phyloP scores from a whole-genome alignment of 768 basidiomycete species.

The Mycena rebaudengoi region DNA sequence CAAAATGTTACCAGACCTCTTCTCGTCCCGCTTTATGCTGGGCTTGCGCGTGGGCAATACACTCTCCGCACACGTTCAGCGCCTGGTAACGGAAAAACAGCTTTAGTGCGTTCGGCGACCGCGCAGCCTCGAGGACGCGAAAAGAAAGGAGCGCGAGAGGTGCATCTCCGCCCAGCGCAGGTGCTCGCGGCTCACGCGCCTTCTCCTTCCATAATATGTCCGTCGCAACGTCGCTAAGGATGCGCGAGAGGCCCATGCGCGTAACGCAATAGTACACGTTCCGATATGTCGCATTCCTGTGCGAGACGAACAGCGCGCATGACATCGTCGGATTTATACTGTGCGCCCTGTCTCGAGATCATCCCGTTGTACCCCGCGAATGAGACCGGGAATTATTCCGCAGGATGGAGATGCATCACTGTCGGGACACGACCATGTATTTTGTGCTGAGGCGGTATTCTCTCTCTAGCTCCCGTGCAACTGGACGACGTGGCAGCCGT shows the following conservation, averaged over 20 bases:
- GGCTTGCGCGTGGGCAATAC: conserved; percentile 26
- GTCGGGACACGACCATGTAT: conserved; percentile 61
- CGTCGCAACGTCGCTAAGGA: conserved; percentile 43
- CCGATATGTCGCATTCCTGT: conserved; percentile 46
- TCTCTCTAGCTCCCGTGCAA: conserved; percentile 56
- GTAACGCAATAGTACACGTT: conserved; percentile 60
- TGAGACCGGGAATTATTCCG: conserved; percentile 47
- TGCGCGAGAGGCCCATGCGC: conserved; percentile 47
- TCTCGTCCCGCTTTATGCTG: conserved; percentile 30
- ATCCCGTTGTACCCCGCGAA: conserved; percentile 46
- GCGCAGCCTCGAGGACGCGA: conserved; percentile 47
- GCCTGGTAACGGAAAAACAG: conserved; percentile 24
- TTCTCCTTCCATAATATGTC: conserved; percentile 52
- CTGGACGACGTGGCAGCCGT: conserved; percentile 59
- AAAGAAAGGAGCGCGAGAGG: conserved; percentile 51
- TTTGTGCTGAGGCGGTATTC: conserved; percentile 71
- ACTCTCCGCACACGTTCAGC: conserved; percentile 31
- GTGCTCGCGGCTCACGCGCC: conserved; percentile 48
- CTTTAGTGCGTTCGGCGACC: conserved; percentile 37
- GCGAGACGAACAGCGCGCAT: conserved; percentile 57
- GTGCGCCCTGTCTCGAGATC: conserved; percentile 25
- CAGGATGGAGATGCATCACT: conserved; percentile 60
- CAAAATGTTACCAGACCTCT: conserved; percentile 34
- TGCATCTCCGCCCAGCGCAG: conserved; percentile 51
- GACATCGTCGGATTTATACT: conserved; percentile 48